Evolutionary conservation across 495 filamentous ascomycete species (phyloP), one percentile per base, ranked within the genome.

Genomic region (Rhizodiscina lignyota): DNA sequence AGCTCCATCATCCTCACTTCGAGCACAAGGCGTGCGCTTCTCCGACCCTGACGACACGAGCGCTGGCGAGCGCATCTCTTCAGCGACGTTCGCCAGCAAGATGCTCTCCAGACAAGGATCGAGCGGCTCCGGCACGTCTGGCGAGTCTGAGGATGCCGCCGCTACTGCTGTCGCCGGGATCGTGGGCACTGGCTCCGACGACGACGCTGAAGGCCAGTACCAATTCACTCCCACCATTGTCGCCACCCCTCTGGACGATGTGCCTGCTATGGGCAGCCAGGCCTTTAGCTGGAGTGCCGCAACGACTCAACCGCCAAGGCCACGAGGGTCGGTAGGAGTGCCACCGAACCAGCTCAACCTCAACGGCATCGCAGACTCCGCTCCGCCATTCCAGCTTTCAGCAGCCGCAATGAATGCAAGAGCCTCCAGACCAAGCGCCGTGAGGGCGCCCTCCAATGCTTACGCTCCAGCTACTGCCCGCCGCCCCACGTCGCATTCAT

Each of bases 401-500:
- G 43, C 39, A 50, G 13, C 24, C 13, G 8, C 43, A 35, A 39
- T 18, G 31, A 22, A 26, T 21, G 24, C 15, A 18, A 41, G 45
- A 2, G 10, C 45, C 17, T 16, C 29, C 26, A 21, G 48, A 21
- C 48, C 48, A 20, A 32, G 36, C 17, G 45, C 43, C 4, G 40
- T 46, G 15, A 35, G 48, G 23, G 49, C 48, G 21, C 48, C 48
- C 17, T 51, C 48, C 19, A 49, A 51, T 31, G 40, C 48, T 32
- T 51, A 51, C 27, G 46, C 45, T 10, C 48, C 47, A 12, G 11
- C 30, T 8, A 18, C 35, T 23, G 63, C 77, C 22, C 69, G 81
- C n/a, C 65, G 75, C 36, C 81, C 80, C 30, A 54, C 68, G n/a
- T 71, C 76, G 38, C 68, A 64, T 38, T 42, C 48, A 4, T 35